Evolutionary conservation across 495 filamentous ascomycete species (phyloP).

Genomic region (Podospora tetraspora): DNA sequence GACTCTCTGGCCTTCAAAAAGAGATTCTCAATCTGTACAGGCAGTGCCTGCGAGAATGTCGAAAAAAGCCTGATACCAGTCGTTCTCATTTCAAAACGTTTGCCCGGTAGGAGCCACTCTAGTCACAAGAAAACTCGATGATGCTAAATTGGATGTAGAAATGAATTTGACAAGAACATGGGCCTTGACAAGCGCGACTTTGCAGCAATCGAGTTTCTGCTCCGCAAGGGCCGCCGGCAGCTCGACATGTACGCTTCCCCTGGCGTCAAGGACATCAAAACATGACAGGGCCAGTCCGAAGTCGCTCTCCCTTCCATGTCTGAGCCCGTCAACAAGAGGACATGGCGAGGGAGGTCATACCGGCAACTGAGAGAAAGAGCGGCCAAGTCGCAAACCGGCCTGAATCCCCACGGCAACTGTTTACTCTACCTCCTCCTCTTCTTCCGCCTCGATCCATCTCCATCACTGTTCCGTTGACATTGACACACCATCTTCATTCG

Average conservation of each 20-base stretch:
- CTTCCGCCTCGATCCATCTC: neutral
- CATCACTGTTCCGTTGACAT: neutral
- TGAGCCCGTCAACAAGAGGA: neutral
- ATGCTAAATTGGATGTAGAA: constrained; percentile 39
- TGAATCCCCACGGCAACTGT: neutral
- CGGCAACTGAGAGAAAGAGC: neutral
- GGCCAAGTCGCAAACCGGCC: neutral
- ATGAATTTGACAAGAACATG: constrained; percentile 70
- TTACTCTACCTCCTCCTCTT: neutral
- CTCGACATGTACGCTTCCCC: constrained; percentile 78
- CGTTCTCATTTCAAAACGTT: constrained; percentile 38
- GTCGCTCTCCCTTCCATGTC: neutral
- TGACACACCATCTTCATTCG: constrained; percentile 1
- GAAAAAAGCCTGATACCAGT: constrained; percentile 65
- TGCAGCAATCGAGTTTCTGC: constrained; percentile 75
- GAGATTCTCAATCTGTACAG: constrained; percentile 85
- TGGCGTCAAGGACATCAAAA: constrained; percentile 73
- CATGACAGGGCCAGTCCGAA: constrained; percentile 24
- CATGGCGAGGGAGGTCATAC: neutral
- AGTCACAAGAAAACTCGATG: neutral
- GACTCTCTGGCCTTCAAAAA: constrained; percentile 83
- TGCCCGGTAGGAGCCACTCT: constrained; percentile 28
- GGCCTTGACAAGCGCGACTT: constrained; percentile 83
- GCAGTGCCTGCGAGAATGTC: constrained; percentile 70
- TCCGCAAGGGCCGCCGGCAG: constrained; percentile 80